phyloP scores from a whole-genome alignment of 2,329 filamentous ascomycete genomes.

The Fusarium sambucinum region DNA sequence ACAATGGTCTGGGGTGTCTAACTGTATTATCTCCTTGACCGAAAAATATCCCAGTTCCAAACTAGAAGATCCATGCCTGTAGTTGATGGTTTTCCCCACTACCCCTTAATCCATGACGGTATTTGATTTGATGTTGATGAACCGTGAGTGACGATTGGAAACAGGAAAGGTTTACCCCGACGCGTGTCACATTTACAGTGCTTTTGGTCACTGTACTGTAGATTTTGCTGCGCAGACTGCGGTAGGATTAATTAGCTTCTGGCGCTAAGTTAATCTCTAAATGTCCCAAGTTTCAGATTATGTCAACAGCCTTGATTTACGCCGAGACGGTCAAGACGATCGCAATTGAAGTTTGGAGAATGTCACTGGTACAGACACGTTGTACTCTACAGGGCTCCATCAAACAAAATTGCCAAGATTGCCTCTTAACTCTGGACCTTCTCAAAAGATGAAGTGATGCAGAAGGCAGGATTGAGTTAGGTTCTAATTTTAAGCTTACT shows the following conservation, averaged over 20 bases:
- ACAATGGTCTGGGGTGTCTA: not conserved
- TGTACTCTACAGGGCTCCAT: not conserved
- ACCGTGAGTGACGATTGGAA: slow-evolving; percentile 7
- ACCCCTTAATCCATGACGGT: slow-evolving; percentile 28
- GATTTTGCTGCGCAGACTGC: slow-evolving; percentile 1
- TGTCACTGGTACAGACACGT: not conserved
- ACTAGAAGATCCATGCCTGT: slow-evolving; percentile 10
- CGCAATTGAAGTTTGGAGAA: slow-evolving; percentile 5
- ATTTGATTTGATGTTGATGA: slow-evolving; percentile 25
- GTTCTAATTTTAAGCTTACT: slow-evolving; percentile 11
- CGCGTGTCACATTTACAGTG: slow-evolving; percentile 13
- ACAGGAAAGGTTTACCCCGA: slow-evolving; percentile 16
- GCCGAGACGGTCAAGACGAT: slow-evolving; percentile 14
- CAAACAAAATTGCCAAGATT: not conserved
- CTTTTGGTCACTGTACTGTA: not conserved
- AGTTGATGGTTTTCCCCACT: slow-evolving; percentile 25
- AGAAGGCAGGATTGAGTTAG: not conserved
- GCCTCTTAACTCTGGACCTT: not conserved
- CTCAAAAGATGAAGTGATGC: not conserved
- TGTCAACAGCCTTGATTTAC: not conserved
- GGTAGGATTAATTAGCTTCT: slow-evolving; percentile 22
- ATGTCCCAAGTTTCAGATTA: slow-evolving; percentile 18
- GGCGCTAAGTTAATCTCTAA: not conserved
- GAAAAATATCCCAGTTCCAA: slow-evolving; percentile 2
- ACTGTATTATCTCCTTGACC: slow-evolving; percentile 23